Evolutionary conservation across 2,329 filamentous ascomycete genomes (phyloP).

Genomic region (Oidium heveae): DNA sequence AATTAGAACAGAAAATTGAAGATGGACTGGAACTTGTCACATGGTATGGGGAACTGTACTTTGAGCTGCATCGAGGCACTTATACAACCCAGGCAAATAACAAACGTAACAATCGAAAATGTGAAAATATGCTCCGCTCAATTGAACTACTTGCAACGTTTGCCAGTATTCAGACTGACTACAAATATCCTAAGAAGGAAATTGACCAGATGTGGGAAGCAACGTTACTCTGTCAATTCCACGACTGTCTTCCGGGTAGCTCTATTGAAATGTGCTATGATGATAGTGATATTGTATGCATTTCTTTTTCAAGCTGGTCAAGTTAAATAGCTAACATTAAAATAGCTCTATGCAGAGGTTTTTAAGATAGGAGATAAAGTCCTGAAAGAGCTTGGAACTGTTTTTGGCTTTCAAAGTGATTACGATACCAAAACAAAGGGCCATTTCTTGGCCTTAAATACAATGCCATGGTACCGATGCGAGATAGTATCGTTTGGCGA

Average conservation of each 20-base stretch:
- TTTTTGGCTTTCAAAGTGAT: constrained; percentile 36
- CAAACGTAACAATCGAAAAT: constrained; percentile 75
- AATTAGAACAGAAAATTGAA: constrained; percentile 49
- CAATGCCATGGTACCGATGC: constrained; percentile 60
- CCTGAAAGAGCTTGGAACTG: constrained; percentile 40
- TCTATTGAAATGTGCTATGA: constrained; percentile 97
- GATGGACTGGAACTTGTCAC: constrained; percentile 47
- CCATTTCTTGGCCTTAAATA: constrained; percentile 47
- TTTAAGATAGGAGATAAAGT: constrained; percentile 53
- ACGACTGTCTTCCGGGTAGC: constrained; percentile 86
- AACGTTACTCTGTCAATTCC: constrained; percentile 83
- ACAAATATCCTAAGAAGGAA: constrained; percentile 83
- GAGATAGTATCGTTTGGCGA: constrained; percentile 42
- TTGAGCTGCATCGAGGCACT: constrained; percentile 87
- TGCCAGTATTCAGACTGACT: constrained; percentile 46
- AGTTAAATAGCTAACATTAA: constrained; percentile 9
- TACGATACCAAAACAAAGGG: constrained; percentile 16
- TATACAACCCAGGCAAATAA: constrained; percentile 97
- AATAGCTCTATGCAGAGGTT: constrained; percentile 51
- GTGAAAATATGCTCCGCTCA: constrained; percentile 66
- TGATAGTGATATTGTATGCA: constrained; percentile 54
- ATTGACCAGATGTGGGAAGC: constrained; percentile 92
- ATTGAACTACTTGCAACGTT: constrained; percentile 72
- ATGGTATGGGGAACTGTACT: constrained; percentile 96
- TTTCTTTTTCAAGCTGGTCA: not conserved